These are phyloP conservation scores for Debaryomyces prosopidis DNA, from an alignment of 805 yeast species.

Conservation along the genomic window DNA sequence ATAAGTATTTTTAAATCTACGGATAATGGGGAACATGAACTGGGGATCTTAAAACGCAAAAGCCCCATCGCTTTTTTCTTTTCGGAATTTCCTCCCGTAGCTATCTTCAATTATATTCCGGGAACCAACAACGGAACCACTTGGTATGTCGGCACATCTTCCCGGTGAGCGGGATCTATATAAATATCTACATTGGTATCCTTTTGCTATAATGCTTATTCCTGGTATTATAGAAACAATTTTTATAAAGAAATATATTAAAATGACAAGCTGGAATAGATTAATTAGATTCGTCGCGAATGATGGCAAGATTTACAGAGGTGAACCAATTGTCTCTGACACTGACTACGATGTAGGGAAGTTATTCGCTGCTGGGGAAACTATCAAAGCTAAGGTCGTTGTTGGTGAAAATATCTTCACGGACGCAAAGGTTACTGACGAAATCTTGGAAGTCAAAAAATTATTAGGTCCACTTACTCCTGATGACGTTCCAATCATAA, in stretches of 20 bases:
- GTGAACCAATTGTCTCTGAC: constrained; percentile 47
- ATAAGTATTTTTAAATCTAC: too few species aligned
- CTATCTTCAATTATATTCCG: too few species aligned
- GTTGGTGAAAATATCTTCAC: constrained; percentile 49
- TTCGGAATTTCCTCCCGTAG: too few species aligned
- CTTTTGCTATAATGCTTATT: too few species aligned
- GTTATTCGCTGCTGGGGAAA: constrained; percentile 24
- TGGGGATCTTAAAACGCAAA: too few species aligned
- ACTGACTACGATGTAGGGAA: constrained; percentile 27
- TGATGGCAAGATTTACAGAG: constrained; percentile 45
- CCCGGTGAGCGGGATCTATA: too few species aligned
- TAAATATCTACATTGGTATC: too few species aligned
- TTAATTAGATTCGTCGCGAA: constrained; percentile 47
- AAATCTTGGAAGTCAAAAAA: neutral
- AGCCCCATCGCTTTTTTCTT: too few species aligned
- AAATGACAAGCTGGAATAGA: constrained; percentile 10
- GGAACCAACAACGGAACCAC: too few species aligned
- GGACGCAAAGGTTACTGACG: constrained; percentile 33
- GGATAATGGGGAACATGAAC: too few species aligned
- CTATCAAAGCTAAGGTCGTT: constrained; percentile 43
- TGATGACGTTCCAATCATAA: constrained; percentile 27
- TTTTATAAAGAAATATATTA: neutral
- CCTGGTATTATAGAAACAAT: too few species aligned
- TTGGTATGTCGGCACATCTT: too few species aligned
- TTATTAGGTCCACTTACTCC: constrained; percentile 14